These are phyloP conservation scores for Lepidium campestre DNA, from an alignment of 441 rosid species.

Conservation along the genomic window DNA sequence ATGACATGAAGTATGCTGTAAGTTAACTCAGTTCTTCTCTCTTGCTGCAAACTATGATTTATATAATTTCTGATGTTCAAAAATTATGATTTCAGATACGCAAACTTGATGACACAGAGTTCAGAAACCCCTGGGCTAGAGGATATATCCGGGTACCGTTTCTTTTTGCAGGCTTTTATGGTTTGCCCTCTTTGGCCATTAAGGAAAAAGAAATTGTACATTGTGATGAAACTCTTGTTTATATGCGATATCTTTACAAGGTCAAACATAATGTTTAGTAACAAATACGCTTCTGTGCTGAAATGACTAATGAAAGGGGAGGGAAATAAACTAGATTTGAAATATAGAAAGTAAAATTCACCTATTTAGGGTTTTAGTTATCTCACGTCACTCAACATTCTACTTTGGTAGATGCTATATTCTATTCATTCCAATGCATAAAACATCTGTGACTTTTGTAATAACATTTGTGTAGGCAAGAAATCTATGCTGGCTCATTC, in stretches of 20 bases:
- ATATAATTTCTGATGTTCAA: background rate
- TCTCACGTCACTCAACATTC: background rate
- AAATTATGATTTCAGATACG: conserved; percentile 43
- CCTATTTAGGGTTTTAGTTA: background rate
- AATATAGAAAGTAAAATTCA: background rate
- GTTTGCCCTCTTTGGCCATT: background rate
- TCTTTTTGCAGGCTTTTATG: background rate
- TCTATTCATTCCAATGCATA: background rate
- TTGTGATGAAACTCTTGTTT: background rate
- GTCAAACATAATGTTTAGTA: background rate
- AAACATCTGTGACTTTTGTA: background rate
- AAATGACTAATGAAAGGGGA: background rate
- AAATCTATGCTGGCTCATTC: background rate
- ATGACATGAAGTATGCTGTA: conserved; percentile 97
- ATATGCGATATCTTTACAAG: background rate
- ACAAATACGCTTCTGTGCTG: background rate
- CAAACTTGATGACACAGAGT: conserved; percentile 87
- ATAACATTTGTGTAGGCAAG: background rate
- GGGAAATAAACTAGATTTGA: background rate
- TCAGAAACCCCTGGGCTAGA: conserved; percentile 87
- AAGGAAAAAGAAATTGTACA: background rate
- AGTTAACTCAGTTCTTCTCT: conserved; percentile 27
- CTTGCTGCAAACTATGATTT: background rate
- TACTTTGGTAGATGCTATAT: background rate
- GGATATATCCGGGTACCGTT: conserved; percentile 60